Evolutionary conservation across 2,329 filamentous ascomycete genomes (phyloP), one percentile per base, ranked within the genome.

Genomic region (Epichloe gansuensis): DNA sequence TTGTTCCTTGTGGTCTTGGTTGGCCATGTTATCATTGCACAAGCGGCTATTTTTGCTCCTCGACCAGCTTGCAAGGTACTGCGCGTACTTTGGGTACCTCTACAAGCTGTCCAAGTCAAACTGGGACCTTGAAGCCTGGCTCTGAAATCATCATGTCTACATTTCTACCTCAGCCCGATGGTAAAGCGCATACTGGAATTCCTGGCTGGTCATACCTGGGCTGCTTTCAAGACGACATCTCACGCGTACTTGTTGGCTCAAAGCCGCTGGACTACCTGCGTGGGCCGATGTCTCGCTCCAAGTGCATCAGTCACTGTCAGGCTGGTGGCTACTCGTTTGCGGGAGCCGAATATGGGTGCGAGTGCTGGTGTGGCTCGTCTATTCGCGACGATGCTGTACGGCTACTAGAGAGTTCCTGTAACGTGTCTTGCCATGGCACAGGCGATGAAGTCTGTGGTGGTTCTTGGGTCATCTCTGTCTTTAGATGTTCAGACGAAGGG

Each of bases 341-440:
- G 5, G 76, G 76, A 5, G 65, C 76, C 0, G 74, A 80, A 59
- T 74, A 72, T 55, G 66, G 65, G 7, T 61, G 63, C 21, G 72
- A 80, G 57, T 80, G 77, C 60, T 80, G 72, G 66, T 81, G 75
- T 55, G 72, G 68, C 36, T 56, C 57, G 11, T 54, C 54, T 3
- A 59, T 64, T 36, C 59, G 54, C 4, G 55, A 56, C 47, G 57
- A 60, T 46, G 56, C 57, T 3, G 51, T 61, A 21, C 53, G 56
- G 36, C 49, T 63, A 15, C 61, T 61, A 3, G 59, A 62, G 25
- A 55, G 46, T 4, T 58, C 55, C 23, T 65, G 62, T 35, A 53
- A 55, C 34, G 57, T 53, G 17, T 49, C 56, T 3, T 64, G 60
- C 41, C 54, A 57, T 41, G 59, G 56, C 1, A 41, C 55, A 9